Base-by-base conservation (phyloP, 2,329 filamentous ascomycete genomes). In the Amauroascus niger region DNA sequence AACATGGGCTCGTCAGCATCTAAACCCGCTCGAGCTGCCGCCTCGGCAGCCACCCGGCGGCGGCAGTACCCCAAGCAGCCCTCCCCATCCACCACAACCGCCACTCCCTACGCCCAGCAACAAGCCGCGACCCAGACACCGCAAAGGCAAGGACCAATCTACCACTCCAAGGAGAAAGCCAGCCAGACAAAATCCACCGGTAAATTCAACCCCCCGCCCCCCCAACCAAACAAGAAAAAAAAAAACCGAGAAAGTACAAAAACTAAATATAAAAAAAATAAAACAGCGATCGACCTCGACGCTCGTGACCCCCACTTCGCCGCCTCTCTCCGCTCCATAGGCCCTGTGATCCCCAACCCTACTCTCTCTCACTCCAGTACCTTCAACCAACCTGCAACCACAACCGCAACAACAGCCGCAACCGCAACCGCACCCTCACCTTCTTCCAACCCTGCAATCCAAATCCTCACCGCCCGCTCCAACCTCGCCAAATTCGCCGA, bases 251-350 rank as follows among this genome's bases (percentile, higher is more conserved):
- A n/a, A n/a, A n/a, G n/a, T n/a, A 16, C 48, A 18, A 35, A 5
- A 14, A 6, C 33, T 20, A 22, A 32, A 39, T n/a, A 44, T 52
- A n/a, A n/a, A n/a, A n/a, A n/a, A n/a, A n/a, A n/a, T n/a, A n/a
- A n/a, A n/a, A n/a, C 9, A 78, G 78, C 76, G 48, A 76, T 83
- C 57, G 77, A 82, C 60, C 73, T 80, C 62, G 81, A 84, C 63
- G 79, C 74, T 53, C 76, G 75, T 55, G 80, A 83, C 63, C 79
- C 80, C 1, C 73, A 78, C 63, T 91, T 77, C 80, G 86, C 90
- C 76, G 84, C 81, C 65, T 94, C 89, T 59, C 87, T 97, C 58
- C 86, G 83, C 61, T 71, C 69, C 44, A 71, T 83, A 55, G 81
- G 80, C 54, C 75, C 79, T 52, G 80, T 82, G 6, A 76, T 75